Conservation (phyloP, 371 early-diverging fungal genomes). For the Mucor plumbeus region DNA sequence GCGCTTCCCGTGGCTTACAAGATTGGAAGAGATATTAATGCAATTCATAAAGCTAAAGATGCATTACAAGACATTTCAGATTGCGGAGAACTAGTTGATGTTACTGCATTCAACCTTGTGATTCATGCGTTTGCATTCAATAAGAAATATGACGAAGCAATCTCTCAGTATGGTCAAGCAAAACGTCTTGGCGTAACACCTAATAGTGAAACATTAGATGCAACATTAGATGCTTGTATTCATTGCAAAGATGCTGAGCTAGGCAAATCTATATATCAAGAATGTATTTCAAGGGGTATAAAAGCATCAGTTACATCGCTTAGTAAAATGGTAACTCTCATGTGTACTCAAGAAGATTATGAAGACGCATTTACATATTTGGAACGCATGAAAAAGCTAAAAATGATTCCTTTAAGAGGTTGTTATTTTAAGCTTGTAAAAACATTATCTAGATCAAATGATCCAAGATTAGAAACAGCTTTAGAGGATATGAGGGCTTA, state of each 20-base stretch:
- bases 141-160: conserved; percentile 55
- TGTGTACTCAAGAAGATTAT: conserved; percentile 65
- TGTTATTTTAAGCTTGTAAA: conserved; percentile 66
- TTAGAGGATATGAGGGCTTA: conserved; percentile 73
- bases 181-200: conserved; percentile 43
- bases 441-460: conserved; percentile 63
- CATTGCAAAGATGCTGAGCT: conserved; percentile 45
- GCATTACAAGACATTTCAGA: conserved; percentile 40
- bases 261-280: conserved; percentile 55
- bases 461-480: conserved; percentile 66
- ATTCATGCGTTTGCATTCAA: conserved; percentile 39
- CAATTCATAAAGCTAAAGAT: conserved; percentile 47
- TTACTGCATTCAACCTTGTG: conserved; percentile 47
- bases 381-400: conserved; percentile 71
- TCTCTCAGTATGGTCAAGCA: conserved; percentile 43
- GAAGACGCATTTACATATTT: conserved; percentile 79
- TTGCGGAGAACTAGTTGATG: conserved; percentile 41
- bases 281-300: conserved; percentile 41
- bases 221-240: conserved; percentile 64
- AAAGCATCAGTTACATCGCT: conserved; percentile 53
- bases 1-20: conserved; percentile 33
- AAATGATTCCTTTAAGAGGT: conserved; percentile 61
- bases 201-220: conserved; percentile 62
- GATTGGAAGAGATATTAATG: conserved; percentile 35
- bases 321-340: conserved; percentile 63